Percentiles rank a stretch among this genome's conserved stretches.
These are phyloP conservation scores for Candida suzukii DNA, from an alignment of 805 yeast species.

Conservation along the genomic window DNA sequence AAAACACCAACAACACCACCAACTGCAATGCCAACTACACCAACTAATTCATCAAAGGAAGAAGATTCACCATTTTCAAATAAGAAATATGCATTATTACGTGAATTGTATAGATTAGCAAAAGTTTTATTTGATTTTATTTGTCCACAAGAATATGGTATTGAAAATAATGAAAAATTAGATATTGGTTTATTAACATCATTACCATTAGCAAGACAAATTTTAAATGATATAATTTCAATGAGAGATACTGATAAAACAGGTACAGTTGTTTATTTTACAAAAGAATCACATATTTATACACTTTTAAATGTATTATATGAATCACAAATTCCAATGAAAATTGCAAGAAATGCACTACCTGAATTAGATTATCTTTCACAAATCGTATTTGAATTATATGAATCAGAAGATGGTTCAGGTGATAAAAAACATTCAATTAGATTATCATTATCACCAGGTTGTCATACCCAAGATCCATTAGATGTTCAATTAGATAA, in stretches of 20 bases:
- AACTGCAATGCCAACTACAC: constrained; percentile 12
- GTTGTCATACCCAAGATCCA: constrained; percentile 97
- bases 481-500: constrained; percentile 94
- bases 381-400: constrained; percentile 88
- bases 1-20: background rate
- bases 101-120: constrained; percentile 85
- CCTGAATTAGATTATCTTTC: constrained; percentile 96
- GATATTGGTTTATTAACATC: constrained; percentile 95
- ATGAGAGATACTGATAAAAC: constrained; percentile 78
- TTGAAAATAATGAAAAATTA: constrained; percentile 87
- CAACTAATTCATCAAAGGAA: constrained; percentile 6
- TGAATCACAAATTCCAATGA: constrained; percentile 91
- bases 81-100: constrained; percentile 66
- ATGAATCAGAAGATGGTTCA: constrained; percentile 66
- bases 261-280: constrained; percentile 83
- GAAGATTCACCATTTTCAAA: constrained; percentile 59
- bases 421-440: constrained; percentile 82
- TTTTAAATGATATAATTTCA: constrained; percentile 68
- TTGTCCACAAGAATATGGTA: constrained; percentile 98
- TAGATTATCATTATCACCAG: constrained; percentile 89
- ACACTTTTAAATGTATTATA: constrained; percentile 85
- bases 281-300: constrained; percentile 95
- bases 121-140: constrained; percentile 94
- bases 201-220: constrained; percentile 85
- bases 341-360: constrained; percentile 87